Conservation (phyloP, 192 early-diverging fungal species). For the Spinellus fusiger region DNA sequence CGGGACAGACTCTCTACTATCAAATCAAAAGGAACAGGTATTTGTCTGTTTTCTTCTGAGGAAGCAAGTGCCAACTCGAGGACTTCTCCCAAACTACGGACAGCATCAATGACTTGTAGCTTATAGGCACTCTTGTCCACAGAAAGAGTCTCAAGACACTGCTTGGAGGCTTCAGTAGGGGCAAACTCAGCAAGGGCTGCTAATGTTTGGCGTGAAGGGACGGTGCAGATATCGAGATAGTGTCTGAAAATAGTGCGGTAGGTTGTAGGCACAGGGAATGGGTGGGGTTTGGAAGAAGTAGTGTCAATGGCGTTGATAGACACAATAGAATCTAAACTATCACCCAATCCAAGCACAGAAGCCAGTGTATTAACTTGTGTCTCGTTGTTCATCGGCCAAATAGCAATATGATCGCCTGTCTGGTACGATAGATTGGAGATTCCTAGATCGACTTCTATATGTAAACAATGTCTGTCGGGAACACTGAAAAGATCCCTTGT, state of each 20-base stretch:
- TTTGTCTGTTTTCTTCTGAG: constrained; percentile 15
- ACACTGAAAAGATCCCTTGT: constrained; percentile 65
- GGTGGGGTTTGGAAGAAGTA: constrained; percentile 67
- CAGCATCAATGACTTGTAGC: constrained; percentile 49
- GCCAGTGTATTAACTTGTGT: constrained; percentile 66
- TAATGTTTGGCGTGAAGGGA: constrained; percentile 66
- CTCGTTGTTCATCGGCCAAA: constrained; percentile 86
- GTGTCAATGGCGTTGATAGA: constrained; percentile 66
- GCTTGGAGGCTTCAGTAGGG: constrained; percentile 45
- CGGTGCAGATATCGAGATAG: constrained; percentile 83
- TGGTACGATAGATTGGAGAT: constrained; percentile 81
- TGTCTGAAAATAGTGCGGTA: constrained; percentile 83
- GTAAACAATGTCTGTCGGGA: constrained; percentile 78
- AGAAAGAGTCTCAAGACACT: constrained; percentile 48
- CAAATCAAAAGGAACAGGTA: constrained; percentile 69
- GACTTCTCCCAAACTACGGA: constrained; percentile 70
- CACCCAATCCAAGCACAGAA: constrained; percentile 50
- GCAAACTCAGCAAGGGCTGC: constrained; percentile 56
- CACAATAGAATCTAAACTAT: constrained; percentile 65
- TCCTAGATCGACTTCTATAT: constrained; percentile 88
- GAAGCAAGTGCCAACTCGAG: constrained; percentile 59
- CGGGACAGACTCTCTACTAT: constrained; percentile 79
- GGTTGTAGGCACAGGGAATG: constrained; percentile 85
- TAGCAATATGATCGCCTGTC: constrained; percentile 92
- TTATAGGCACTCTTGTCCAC: constrained; percentile 66